Percentiles rank a stretch among this genome's conserved stretches.
phyloP scores from a whole-genome alignment of 306 rosid genomes.

The Vigna trinervia region DNA sequence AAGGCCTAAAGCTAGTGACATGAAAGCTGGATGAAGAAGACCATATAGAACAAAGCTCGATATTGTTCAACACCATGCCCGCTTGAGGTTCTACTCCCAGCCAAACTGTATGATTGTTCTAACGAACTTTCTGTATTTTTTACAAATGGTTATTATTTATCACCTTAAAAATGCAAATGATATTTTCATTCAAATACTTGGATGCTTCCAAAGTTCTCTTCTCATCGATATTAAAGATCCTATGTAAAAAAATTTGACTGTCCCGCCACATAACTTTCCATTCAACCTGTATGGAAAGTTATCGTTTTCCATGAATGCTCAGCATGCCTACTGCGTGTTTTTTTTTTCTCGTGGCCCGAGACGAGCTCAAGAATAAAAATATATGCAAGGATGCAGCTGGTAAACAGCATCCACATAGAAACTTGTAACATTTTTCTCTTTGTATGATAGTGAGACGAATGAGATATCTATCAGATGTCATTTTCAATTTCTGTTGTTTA shows the following conservation, averaged over 20 bases:
- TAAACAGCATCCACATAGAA: conserved; percentile 33
- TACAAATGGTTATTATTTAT: neutral
- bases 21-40: conserved; percentile 3
- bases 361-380: conserved; percentile 11
- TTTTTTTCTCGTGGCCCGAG: neutral
- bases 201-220: neutral
- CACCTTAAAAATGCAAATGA: neutral
- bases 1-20: conserved; percentile 19
- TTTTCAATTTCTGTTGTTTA: conserved; percentile 20
- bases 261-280: neutral
- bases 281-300: neutral
- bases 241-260: neutral
- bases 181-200: neutral
- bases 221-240: neutral
- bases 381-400: conserved; percentile 51
- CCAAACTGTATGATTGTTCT: neutral
- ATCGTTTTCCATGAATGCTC: neutral
- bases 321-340: neutral
- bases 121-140: neutral
- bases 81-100: neutral
- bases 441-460: neutral
- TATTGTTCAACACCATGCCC: neutral
- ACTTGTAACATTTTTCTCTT: neutral
- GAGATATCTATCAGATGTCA: conserved; percentile 17
- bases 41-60: conserved; percentile 10